Evolutionary conservation across 441 rosid genomes (phyloP).

Genomic region (Jatropha multifida): DNA sequence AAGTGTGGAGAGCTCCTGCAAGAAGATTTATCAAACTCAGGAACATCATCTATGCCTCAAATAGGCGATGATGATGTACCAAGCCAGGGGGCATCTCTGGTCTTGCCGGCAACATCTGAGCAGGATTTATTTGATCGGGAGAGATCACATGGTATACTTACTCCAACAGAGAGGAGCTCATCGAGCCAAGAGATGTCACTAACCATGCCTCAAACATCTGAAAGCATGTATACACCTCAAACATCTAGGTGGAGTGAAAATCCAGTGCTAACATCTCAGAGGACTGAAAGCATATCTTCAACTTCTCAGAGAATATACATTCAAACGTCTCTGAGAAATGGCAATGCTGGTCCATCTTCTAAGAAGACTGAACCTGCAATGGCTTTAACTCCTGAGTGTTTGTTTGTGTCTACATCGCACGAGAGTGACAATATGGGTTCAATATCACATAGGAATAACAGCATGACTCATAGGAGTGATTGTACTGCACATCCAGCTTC

Average conservation of each 20-base stretch:
- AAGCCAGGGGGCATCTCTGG: slow-evolving; percentile 22
- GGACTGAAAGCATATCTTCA: slow-evolving; percentile 25
- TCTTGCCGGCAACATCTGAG: slow-evolving; percentile 24
- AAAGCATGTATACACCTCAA: slow-evolving; percentile 28
- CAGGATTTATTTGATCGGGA: slow-evolving; percentile 27
- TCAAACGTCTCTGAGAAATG: slow-evolving; percentile 27
- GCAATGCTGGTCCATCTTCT: slow-evolving; percentile 14
- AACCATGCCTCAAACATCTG: slow-evolving; percentile 24
- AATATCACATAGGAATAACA: slow-evolving; percentile 13
- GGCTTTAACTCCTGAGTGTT: slow-evolving; percentile 18
- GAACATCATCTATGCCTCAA: slow-evolving; percentile 27
- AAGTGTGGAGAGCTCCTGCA: slow-evolving; percentile 22
- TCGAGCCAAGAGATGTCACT: slow-evolving; percentile 27
- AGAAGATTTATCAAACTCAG: slow-evolving; percentile 30
- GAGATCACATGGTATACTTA: slow-evolving; percentile 14
- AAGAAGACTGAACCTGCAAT: slow-evolving; percentile 22
- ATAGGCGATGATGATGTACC: slow-evolving; percentile 25
- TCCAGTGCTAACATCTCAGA: slow-evolving; percentile 22
- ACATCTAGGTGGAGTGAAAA: slow-evolving; percentile 38
- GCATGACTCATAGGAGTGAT: neutral
- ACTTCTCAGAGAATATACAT: slow-evolving; percentile 28
- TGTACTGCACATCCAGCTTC: slow-evolving; percentile 15
- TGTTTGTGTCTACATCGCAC: slow-evolving; percentile 12
- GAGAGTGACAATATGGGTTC: slow-evolving; percentile 11
- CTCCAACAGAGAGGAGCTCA: slow-evolving; percentile 21